These are phyloP conservation scores for Gonapodya prolifera DNA, from an alignment of 192 early-diverging fungal genomes.

Conservation along the genomic window DNA sequence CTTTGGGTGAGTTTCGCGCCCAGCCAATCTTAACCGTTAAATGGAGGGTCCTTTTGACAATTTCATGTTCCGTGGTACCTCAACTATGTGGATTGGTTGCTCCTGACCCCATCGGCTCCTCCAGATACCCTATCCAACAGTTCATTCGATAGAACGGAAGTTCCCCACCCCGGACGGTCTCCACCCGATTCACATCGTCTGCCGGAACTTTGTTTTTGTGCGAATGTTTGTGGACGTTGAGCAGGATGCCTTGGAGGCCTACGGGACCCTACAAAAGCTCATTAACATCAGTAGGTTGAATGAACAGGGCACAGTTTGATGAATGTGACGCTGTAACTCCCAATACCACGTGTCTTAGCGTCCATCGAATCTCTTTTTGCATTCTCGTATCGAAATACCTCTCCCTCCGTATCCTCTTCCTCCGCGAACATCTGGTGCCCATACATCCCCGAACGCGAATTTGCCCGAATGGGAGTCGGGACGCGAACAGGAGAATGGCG, in stretches of 20 bases:
- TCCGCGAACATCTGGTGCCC: conserved; percentile 47
- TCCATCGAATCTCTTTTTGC: conserved; percentile 67
- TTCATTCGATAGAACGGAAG: conserved; percentile 64
- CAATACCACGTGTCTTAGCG: too few species aligned
- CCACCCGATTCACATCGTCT: conserved; percentile 42
- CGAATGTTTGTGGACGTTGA: conserved; percentile 55
- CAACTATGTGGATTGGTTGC: neutral
- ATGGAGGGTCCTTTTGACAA: neutral
- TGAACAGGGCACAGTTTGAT: neutral
- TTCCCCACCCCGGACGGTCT: conserved; percentile 27
- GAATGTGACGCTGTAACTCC: neutral
- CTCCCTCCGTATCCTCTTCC: conserved; percentile 27
- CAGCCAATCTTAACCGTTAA: neutral
- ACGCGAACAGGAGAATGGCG: conserved; percentile 58
- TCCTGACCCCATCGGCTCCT: conserved; percentile 4
- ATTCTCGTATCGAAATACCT: conserved; percentile 57
- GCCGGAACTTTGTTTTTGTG: conserved; percentile 72
- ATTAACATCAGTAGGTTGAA: conserved; percentile 57
- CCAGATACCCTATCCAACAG: conserved; percentile 71
- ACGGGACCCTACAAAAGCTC: conserved; percentile 61
- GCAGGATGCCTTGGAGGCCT: conserved; percentile 58
- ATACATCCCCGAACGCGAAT: conserved; percentile 68
- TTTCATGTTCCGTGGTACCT: neutral
- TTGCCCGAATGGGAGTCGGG: conserved; percentile 71
- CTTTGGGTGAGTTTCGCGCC: conserved; percentile 41